A percentile compares a stretch with the other conserved stretches of the same genome.
Conservation (phyloP, 495 filamentous ascomycete species). For the Penicillium macrosclerotiorum region DNA sequence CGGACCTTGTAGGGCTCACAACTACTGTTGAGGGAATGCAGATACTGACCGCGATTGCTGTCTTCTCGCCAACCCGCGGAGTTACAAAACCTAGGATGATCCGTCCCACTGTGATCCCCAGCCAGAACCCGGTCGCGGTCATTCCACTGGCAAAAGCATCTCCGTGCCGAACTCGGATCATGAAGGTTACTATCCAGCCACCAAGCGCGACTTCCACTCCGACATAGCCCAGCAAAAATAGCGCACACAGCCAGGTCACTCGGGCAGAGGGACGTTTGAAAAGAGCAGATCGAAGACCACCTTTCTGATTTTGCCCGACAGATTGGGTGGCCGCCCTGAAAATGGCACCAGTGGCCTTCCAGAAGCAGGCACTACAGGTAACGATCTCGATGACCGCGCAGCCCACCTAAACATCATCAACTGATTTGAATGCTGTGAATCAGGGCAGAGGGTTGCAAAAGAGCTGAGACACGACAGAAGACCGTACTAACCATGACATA, state of each 20-base stretch:
- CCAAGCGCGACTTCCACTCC: conserved; percentile 84
- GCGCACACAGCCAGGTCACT: conserved; percentile 73
- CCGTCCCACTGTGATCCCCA: conserved; percentile 61
- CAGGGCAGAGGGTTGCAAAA: no score
- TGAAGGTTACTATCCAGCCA: conserved; percentile 67
- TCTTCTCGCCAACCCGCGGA: conserved; percentile 57
- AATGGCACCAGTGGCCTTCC: conserved; percentile 59
- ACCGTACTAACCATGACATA: conserved; percentile 52
- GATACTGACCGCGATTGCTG: conserved; percentile 49
- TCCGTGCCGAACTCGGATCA: conserved; percentile 58
- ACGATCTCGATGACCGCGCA: conserved; percentile 60
- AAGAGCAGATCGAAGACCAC: conserved; percentile 56
- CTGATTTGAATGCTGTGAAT: background rate
- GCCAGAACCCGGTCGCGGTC: conserved; percentile 65
- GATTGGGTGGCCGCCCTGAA: conserved; percentile 51
- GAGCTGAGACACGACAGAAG: conserved; percentile 4
- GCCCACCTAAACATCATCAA: conserved; percentile 47
- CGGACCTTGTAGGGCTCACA: no score
- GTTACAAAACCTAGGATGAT: conserved; percentile 63
- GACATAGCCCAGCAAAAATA: conserved; percentile 79
- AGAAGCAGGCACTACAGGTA: conserved; percentile 58
- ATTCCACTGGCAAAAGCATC: conserved; percentile 57
- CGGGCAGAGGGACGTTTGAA: conserved; percentile 40
- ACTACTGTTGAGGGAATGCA: background rate
- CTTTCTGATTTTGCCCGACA: conserved; percentile 33